phyloP scores from a whole-genome alignment of 2,329 filamentous ascomycete genomes.

The Colletotrichum sp. region DNA sequence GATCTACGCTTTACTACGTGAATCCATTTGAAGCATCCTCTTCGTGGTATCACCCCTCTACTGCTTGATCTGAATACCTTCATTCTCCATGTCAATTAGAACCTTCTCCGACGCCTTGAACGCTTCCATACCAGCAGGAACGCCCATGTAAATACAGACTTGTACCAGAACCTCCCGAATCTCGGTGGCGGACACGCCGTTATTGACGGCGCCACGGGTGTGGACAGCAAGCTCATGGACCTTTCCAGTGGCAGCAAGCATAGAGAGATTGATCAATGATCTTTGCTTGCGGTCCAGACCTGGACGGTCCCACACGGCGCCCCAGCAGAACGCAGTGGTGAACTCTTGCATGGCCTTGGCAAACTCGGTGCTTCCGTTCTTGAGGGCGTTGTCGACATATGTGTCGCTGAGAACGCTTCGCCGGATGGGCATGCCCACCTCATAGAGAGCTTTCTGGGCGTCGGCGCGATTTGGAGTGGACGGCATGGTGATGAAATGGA shows the following conservation, averaged over 20 bases:
- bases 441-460: slow-evolving; percentile 60
- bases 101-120: neutral
- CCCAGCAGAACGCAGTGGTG: slow-evolving; percentile 66
- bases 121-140: slow-evolving; percentile 32
- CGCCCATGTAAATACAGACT: slow-evolving; percentile 42
- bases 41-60: neutral
- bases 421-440: slow-evolving; percentile 63
- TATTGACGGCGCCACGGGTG: slow-evolving; percentile 64
- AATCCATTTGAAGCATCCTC: neutral
- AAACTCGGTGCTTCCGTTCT: slow-evolving; percentile 59
- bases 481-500: neutral
- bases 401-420: slow-evolving; percentile 61
- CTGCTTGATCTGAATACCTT: neutral
- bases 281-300: slow-evolving; percentile 65
- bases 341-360: slow-evolving; percentile 63
- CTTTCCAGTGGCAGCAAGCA: slow-evolving; percentile 63
- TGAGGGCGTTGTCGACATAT: slow-evolving; percentile 62
- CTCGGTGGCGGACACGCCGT: slow-evolving; percentile 61
- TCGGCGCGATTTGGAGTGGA: slow-evolving; percentile 24
- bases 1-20: neutral
- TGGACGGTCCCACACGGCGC: slow-evolving; percentile 64
- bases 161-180: slow-evolving; percentile 57
- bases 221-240: slow-evolving; percentile 63
- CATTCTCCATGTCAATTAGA: neutral
- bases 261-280: slow-evolving; percentile 67